Percentiles rank a stretch among this genome's conserved stretches.
Conservation (phyloP, 2,329 filamentous ascomycete species). For the Talaromyces funiculosus region DNA sequence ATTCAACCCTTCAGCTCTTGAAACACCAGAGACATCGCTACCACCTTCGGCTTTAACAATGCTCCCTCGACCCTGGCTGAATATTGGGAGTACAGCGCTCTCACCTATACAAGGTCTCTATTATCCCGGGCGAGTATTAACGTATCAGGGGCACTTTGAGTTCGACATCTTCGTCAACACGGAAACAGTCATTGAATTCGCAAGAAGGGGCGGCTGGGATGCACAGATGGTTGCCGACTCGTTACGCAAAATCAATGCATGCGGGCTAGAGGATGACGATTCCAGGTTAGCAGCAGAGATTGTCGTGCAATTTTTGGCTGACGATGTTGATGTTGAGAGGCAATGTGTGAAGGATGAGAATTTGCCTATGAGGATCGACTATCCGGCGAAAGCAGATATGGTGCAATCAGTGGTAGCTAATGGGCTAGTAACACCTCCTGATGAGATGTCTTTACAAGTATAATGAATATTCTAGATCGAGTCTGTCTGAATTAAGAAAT, state of each 20-base stretch:
- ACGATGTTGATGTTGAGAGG: constrained; percentile 8
- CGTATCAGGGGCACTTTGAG: constrained; percentile 31
- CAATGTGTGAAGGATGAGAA: too few species aligned
- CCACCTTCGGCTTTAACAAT: neutral
- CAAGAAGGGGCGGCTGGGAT: constrained; percentile 20
- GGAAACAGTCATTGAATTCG: constrained; percentile 23
- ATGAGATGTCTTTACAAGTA: neutral
- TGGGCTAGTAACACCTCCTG: constrained; percentile 23
- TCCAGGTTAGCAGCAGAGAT: constrained; percentile 28
- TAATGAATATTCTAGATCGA: neutral
- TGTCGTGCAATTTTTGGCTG: constrained; percentile 28
- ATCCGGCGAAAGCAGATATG: neutral
- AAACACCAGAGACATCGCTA: neutral
- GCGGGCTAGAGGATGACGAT: constrained; percentile 25
- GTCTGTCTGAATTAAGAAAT: neutral
- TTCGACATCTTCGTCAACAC: constrained; percentile 25
- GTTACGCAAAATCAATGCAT: constrained; percentile 20
- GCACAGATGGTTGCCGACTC: constrained; percentile 12
- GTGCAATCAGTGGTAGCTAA: neutral
- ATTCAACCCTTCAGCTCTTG: constrained; percentile 8
- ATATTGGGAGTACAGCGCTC: constrained; percentile 22
- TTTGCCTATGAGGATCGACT: neutral
- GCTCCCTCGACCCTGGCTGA: constrained; percentile 25
- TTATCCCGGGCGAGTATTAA: constrained; percentile 23
- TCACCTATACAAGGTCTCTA: constrained; percentile 29